phyloP scores from a whole-genome alignment of 2,329 filamentous ascomycete species.

The Apiospora phragmitis region DNA sequence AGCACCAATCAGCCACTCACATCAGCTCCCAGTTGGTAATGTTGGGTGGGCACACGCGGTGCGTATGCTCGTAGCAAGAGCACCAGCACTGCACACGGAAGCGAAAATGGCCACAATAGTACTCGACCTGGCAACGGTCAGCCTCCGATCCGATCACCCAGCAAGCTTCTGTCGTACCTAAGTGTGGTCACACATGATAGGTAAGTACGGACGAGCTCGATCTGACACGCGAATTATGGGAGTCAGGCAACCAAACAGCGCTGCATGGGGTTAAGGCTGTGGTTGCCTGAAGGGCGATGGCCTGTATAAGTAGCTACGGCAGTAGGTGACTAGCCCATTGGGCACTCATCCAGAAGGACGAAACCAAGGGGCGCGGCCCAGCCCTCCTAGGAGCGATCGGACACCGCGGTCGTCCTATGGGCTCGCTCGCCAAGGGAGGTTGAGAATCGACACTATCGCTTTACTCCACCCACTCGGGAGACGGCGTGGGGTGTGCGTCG shows the following conservation, averaged over 20 bases:
- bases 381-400: neutral
- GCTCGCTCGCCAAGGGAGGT: neutral
- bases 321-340: neutral
- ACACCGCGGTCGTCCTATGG: neutral
- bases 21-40: constrained; percentile 32
- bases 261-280: neutral
- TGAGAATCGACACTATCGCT: neutral
- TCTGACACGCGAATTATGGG: too few species aligned
- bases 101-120: too few species aligned
- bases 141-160: too few species aligned
- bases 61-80: constrained; percentile 21
- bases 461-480: neutral
- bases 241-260: too few species aligned
- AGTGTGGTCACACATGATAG: neutral
- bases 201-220: too few species aligned
- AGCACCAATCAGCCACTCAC: too few species aligned
- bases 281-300: neutral
- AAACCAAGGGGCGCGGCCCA: neutral
- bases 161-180: too few species aligned
- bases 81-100: neutral
- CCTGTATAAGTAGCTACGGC: neutral
- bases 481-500: neutral
- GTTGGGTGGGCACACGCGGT: constrained; percentile 31
- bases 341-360: neutral
- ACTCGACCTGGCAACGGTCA: constrained; percentile 28